These are phyloP conservation scores for Acanthamoeba castellanii DNA, from an alignment of 208 protist species.

Conservation along the genomic window DNA sequence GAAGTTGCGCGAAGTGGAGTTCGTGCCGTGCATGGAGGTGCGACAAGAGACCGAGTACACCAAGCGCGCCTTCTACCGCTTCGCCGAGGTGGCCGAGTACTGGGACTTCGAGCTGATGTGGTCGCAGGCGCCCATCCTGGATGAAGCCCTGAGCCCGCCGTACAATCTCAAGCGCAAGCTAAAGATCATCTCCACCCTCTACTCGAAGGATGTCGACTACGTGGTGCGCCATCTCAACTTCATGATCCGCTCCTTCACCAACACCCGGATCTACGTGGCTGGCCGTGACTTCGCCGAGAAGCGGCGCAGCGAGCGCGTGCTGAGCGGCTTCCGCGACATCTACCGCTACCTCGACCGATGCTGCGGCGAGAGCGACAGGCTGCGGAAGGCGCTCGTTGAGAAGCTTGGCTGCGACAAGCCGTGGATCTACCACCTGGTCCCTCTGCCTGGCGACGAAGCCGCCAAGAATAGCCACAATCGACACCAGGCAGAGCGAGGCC, in stretches of 20 bases:
- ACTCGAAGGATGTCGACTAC: conserved; percentile 16
- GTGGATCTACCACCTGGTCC: conserved; percentile 55
- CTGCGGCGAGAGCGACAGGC: conserved; percentile 61
- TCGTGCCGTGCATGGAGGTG: conserved; percentile 70
- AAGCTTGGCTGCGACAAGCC: background rate
- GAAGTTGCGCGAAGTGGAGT: conserved; percentile 45
- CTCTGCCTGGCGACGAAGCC: background rate
- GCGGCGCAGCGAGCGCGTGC: background rate
- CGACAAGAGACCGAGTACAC: conserved; percentile 10
- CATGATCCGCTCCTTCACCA: conserved; percentile 21
- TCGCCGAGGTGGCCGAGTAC: conserved; percentile 37
- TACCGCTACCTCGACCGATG: conserved; percentile 61
- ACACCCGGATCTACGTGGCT: background rate
- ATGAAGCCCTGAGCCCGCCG: background rate
- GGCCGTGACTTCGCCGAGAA: conserved; percentile 1
- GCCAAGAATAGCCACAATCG: background rate
- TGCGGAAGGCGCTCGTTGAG: background rate
- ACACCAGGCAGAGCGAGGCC: background rate
- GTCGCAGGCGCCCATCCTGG: conserved; percentile 38
- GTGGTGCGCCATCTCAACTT: conserved; percentile 56
- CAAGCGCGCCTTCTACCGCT: conserved; percentile 33
- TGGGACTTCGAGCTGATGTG: conserved; percentile 69
- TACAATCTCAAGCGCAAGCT: conserved; percentile 39
- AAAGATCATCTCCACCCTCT: conserved; percentile 34
- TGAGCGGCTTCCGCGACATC: conserved; percentile 50